Conservation (phyloP, 495 filamentous ascomycete genomes). For the Delitschia confertaspora region DNA sequence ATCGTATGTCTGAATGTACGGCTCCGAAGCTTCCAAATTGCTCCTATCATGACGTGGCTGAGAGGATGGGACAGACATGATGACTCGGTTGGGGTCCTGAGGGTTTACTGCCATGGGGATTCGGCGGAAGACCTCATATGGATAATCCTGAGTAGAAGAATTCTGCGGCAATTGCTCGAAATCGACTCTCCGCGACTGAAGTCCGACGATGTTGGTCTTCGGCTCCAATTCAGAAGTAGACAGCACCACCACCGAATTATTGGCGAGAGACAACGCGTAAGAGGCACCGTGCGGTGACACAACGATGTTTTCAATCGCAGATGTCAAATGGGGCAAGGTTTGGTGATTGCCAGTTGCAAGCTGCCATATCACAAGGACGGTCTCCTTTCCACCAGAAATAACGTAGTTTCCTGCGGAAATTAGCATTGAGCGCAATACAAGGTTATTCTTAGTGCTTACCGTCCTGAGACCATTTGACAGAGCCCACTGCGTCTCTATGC, state of each 20-base stretch:
- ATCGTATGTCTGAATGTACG: constrained; percentile 77
- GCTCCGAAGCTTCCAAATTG: constrained; percentile 32
- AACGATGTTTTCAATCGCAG: constrained; percentile 70
- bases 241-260: constrained; percentile 81
- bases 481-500: constrained; percentile 74
- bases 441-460: constrained; percentile 47
- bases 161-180: constrained; percentile 59
- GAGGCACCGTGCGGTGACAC: constrained; percentile 70
- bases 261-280: constrained; percentile 74
- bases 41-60: constrained; percentile 36
- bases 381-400: constrained; percentile 85
- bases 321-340: constrained; percentile 77
- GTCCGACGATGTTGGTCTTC: constrained; percentile 67
- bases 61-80: constrained; percentile 50
- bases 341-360: constrained; percentile 72
- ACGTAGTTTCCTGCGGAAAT: constrained; percentile 72
- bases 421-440: constrained; percentile 2
- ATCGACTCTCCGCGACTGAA: constrained; percentile 48
- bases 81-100: constrained; percentile 46
- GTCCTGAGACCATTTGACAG: constrained; percentile 81
- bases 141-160: constrained; percentile 47
- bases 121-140: constrained; percentile 5
- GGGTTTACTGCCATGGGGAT: constrained; percentile 50
- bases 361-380: constrained; percentile 92
- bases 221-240: constrained; percentile 82